A percentile compares a stretch with the other conserved stretches of the same genome.
These are phyloP conservation scores for Phytopythium cucurbitacearum DNA, from an alignment of 352 stramenopile species.

Conservation along the genomic window DNA sequence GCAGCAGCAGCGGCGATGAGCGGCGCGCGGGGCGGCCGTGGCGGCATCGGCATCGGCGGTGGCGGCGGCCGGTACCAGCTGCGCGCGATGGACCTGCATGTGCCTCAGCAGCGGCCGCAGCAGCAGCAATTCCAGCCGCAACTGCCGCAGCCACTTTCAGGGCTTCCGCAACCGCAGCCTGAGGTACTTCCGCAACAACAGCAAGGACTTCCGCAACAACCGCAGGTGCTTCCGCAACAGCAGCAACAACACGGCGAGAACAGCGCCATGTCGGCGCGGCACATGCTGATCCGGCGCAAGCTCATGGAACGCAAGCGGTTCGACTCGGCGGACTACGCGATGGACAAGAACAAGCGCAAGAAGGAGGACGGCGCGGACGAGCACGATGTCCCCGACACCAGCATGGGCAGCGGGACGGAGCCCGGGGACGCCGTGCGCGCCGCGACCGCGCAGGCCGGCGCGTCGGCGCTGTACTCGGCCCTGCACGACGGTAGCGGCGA, in stretches of 20 bases:
- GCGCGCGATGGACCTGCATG: slow-evolving; percentile 48
- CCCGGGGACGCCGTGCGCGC: not conserved
- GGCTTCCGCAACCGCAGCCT: not conserved
- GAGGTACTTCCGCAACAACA: not conserved
- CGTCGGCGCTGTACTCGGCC: slow-evolving; percentile 36
- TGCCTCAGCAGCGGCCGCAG: slow-evolving; percentile 16
- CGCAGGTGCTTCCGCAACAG: not conserved
- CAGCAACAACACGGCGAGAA: slow-evolving; percentile 13
- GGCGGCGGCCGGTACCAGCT: slow-evolving; percentile 36
- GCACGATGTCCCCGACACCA: not conserved
- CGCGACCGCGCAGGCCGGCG: slow-evolving; percentile 29
- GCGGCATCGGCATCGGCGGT: slow-evolving; percentile 20
- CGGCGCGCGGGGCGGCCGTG: not conserved
- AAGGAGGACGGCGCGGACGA: slow-evolving; percentile 7
- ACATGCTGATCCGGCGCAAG: slow-evolving; percentile 71
- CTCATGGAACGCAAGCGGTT: slow-evolving; percentile 76
- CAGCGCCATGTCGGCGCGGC: slow-evolving; percentile 65
- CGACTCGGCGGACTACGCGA: slow-evolving; percentile 81
- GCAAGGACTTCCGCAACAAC: not conserved
- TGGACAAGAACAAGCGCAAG: slow-evolving; percentile 37
- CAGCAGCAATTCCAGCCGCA: not conserved
- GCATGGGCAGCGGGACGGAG: not conserved
- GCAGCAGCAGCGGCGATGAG: no score
- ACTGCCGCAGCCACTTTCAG: not conserved
- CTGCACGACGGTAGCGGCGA: slow-evolving; percentile 15